These are phyloP conservation scores for Chrysosphaeria jannelii DNA, from an alignment of 2,329 filamentous ascomycete species.

Conservation along the genomic window DNA sequence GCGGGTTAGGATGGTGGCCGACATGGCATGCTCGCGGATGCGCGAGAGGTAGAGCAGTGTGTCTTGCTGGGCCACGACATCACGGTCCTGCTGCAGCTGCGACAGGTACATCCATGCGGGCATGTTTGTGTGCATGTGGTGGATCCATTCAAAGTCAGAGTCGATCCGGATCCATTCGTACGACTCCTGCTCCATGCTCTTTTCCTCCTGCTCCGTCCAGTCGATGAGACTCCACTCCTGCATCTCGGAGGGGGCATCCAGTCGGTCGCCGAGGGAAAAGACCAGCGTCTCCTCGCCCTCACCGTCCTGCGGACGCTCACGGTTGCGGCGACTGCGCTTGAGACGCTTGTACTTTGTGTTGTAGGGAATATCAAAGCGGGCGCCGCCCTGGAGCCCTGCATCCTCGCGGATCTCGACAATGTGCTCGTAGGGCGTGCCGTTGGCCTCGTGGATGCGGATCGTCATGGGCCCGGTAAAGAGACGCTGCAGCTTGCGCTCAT, in stretches of 20 bases:
- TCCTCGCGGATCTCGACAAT: conserved; percentile 86
- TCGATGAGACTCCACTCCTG: conserved; percentile 61
- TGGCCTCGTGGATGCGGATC: conserved; percentile 88
- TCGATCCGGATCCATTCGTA: conserved; percentile 98
- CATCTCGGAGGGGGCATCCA: conserved; percentile 57
- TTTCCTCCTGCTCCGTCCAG: conserved; percentile 70
- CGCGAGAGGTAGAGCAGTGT: conserved; percentile 44
- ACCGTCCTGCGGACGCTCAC: conserved; percentile 31
- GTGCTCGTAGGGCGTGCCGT: conserved; percentile 93
- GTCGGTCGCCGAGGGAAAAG: conserved; percentile 64
- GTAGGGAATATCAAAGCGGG: conserved; percentile 82
- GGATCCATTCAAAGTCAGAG: conserved; percentile 95
- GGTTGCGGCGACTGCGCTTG: conserved; percentile 60
- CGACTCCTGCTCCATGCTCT: conserved; percentile 77
- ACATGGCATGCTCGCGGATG: conserved; percentile 42
- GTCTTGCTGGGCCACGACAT: conserved; percentile 66
- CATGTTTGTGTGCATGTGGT: conserved; percentile 51
- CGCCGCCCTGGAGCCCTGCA: conserved; percentile 22
- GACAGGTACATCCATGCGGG: conserved; percentile 95
- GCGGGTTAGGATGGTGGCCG: conserved; percentile 65
- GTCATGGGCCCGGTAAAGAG: conserved; percentile 87
- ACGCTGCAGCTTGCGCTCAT: conserved; percentile 24
- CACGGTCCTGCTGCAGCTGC: conserved; percentile 85
- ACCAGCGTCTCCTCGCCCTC: conserved; percentile 45
- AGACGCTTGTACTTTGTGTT: conserved; percentile 97